Conservation (phyloP, 345 rosid species). For the Iberis pinnata region DNA sequence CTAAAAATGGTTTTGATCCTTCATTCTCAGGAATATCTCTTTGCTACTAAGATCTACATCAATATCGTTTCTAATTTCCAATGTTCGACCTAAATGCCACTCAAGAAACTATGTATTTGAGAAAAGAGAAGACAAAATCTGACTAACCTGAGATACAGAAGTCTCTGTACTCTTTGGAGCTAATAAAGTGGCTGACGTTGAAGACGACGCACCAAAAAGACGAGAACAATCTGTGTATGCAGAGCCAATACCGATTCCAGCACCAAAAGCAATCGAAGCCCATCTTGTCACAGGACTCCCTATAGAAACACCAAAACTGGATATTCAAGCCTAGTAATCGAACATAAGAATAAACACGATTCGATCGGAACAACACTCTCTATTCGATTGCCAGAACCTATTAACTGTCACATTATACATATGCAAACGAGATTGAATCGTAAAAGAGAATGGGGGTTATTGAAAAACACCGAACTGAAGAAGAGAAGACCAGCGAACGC, state of each 20-base stretch:
- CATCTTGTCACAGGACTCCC: conserved; percentile 85
- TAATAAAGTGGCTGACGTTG: conserved; percentile 28
- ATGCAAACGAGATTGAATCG: conserved; percentile 8
- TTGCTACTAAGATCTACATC: too few relatives aligned
- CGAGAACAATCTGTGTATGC: conserved; percentile 73
- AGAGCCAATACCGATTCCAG: conserved; percentile 90
- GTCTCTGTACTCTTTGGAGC: conserved; percentile 37
- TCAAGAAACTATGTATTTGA: too few relatives aligned
- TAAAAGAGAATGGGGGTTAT: not conserved
- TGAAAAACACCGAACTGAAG: conserved; percentile 49
- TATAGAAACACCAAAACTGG: not conserved
- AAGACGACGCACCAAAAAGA: conserved; percentile 50
- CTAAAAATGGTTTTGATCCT: too few relatives aligned
- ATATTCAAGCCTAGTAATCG: not conserved
- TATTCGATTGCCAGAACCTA: not conserved
- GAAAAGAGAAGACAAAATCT: too few relatives aligned
- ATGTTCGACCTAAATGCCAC: too few relatives aligned
- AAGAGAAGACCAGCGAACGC: conserved; percentile 74
- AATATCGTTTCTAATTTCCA: too few relatives aligned
- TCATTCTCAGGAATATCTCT: too few relatives aligned
- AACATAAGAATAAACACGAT: not conserved
- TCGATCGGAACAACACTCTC: not conserved
- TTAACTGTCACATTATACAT: not conserved
- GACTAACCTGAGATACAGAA: conserved; percentile 46
- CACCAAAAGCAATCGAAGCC: conserved; percentile 90